Conservation (phyloP, 192 early-diverging fungal genomes). For the Entomortierella lignicola region DNA sequence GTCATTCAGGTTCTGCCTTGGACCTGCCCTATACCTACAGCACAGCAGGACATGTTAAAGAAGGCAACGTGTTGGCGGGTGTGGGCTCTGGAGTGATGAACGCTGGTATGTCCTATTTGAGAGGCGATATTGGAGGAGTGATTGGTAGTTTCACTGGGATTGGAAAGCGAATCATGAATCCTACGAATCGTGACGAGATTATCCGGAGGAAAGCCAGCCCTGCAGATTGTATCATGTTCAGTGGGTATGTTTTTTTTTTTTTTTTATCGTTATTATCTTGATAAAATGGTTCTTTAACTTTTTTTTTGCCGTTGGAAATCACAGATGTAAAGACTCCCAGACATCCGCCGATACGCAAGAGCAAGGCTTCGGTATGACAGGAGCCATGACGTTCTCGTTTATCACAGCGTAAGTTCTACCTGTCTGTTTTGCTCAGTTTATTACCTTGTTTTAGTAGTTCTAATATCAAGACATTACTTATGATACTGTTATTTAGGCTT, state of each 20-base stretch:
- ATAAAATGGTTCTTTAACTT: too few relatives aligned
- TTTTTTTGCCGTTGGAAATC: background rate
- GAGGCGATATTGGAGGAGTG: conserved; percentile 57
- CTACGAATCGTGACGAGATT: conserved; percentile 22
- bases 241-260: conserved; percentile 62
- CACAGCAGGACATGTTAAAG: conserved; percentile 70
- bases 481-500: conserved; percentile 37
- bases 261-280: too few relatives aligned
- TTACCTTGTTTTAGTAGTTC: background rate
- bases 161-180: conserved; percentile 57
- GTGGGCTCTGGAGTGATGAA: conserved; percentile 57
- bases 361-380: conserved; percentile 67
- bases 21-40: conserved; percentile 86
- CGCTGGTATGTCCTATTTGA: conserved; percentile 62
- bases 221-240: conserved; percentile 87
- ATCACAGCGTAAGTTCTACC: conserved; percentile 56
- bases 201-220: conserved; percentile 55
- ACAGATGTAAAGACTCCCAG: conserved; percentile 81
- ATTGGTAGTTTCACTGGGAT: conserved; percentile 56
- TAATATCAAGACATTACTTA: conserved; percentile 29
- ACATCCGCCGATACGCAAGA: conserved; percentile 85
- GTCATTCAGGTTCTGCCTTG: conserved; percentile 85
- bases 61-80: conserved; percentile 57
- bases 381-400: conserved; percentile 83
- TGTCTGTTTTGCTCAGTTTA: background rate